phyloP scores from a whole-genome alignment of 2,329 filamentous ascomycete genomes.

The Aspergillus sp. region DNA sequence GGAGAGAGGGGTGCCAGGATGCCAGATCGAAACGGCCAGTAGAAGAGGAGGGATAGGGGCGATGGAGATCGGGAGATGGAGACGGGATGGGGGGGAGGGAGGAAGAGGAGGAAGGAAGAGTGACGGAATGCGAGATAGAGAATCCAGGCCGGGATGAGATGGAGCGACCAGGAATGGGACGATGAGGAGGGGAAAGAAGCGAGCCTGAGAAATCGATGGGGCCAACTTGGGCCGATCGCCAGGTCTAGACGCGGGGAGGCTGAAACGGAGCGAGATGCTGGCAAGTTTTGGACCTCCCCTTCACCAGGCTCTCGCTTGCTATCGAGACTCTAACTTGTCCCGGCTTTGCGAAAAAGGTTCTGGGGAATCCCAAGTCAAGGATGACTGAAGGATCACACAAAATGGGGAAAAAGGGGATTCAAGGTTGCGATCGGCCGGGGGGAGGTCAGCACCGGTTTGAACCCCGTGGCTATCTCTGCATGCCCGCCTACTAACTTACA shows the following conservation, averaged over 20 bases:
- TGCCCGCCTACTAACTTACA: neutral
- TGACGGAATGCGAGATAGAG: neutral
- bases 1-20: neutral
- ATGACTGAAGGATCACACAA: too few species aligned
- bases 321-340: neutral
- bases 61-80: neutral
- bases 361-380: too few species aligned
- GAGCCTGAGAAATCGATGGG: conserved; percentile 24
- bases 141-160: neutral
- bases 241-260: conserved; percentile 36
- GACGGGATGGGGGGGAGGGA: neutral
- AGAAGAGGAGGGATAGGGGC: neutral
- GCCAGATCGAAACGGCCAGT: neutral
- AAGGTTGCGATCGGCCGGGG: neutral
- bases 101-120: conserved; percentile 10
- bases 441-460: neutral
- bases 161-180: conserved; percentile 13
- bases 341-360: too few species aligned
- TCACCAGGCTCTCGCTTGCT: neutral
- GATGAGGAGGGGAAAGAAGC: conserved; percentile 16
- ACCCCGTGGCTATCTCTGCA: neutral
- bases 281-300: neutral
- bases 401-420: neutral
- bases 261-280: conserved; percentile 19
- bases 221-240: conserved; percentile 30